Evolutionary conservation across 2,329 filamentous ascomycete genomes (phyloP).

Genomic region (Alternaria novae-zelandiae): DNA sequence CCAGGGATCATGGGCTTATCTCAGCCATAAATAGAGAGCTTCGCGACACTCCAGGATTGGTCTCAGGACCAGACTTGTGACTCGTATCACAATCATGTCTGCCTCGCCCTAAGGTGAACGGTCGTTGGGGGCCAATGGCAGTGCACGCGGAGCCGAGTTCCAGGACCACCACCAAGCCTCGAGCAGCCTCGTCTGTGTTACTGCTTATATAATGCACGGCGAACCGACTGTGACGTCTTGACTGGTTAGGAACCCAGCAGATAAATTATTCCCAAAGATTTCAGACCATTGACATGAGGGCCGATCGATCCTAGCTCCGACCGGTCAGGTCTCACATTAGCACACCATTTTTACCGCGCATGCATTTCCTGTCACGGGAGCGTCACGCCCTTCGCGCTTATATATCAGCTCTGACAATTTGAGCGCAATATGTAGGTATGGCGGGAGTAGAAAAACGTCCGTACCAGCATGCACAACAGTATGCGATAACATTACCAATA

Average conservation of each 20-base stretch:
- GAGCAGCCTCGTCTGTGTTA: slow-evolving; percentile 1
- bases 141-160: slow-evolving; percentile 6
- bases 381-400: neutral
- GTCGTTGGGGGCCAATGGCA: slow-evolving; percentile 11
- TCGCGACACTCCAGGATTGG: neutral
- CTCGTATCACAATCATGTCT: slow-evolving; percentile 15
- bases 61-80: neutral
- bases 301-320: neutral
- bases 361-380: neutral
- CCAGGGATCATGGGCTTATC: slow-evolving; percentile 6
- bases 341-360: neutral
- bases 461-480: neutral
- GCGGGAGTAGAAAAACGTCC: neutral
- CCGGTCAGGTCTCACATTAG: slow-evolving; percentile 1
- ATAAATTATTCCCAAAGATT: neutral
- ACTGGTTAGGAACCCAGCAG: neutral
- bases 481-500: neutral
- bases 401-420: neutral
- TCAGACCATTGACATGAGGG: neutral
- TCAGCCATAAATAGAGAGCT: slow-evolving; percentile 11
- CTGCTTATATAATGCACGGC: slow-evolving; percentile 1
- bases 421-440: neutral
- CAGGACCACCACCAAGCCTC: slow-evolving; percentile 4
- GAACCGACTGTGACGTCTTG: neutral
- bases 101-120: slow-evolving; percentile 14